phyloP scores from a whole-genome alignment of 1,284 basidiomycete species.

The Rhodotorula sp. region DNA sequence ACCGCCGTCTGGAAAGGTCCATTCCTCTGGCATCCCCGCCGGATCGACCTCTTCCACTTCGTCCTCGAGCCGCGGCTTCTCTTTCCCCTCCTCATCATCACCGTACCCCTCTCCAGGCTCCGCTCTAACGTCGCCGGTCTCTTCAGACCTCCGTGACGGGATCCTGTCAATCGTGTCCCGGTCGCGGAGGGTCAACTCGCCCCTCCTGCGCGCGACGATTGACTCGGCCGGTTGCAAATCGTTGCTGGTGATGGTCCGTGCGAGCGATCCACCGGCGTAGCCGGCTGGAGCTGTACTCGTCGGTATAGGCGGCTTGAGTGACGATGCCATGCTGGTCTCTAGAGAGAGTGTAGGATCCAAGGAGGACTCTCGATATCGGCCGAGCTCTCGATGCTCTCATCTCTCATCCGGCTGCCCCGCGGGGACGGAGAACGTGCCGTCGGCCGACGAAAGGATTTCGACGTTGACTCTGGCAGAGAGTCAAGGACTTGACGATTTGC shows the following conservation, averaged over 20 bases:
- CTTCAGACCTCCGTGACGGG: neutral
- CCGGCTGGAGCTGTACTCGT: neutral
- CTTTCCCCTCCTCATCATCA: neutral
- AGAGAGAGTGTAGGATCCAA: neutral
- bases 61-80: neutral
- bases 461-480: neutral
- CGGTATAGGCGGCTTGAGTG: neutral
- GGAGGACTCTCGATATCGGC: neutral
- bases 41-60: neutral
- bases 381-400: neutral
- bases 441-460: neutral
- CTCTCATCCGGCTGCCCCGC: neutral
- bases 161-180: neutral
- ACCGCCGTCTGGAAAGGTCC: slow-evolving; percentile 40
- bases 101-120: neutral
- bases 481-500: no score
- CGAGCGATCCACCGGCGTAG: slow-evolving; percentile 19
- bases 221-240: slow-evolving; percentile 16
- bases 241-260: slow-evolving; percentile 8
- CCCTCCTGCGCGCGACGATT: slow-evolving; percentile 10
- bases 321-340: neutral
- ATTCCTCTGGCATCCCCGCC: slow-evolving; percentile 12
- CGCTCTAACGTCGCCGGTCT: neutral
- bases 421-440: neutral
- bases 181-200: slow-evolving; percentile 17